phyloP scores from a whole-genome alignment of 129 eudicot genomes.

The Arctium lappa region DNA sequence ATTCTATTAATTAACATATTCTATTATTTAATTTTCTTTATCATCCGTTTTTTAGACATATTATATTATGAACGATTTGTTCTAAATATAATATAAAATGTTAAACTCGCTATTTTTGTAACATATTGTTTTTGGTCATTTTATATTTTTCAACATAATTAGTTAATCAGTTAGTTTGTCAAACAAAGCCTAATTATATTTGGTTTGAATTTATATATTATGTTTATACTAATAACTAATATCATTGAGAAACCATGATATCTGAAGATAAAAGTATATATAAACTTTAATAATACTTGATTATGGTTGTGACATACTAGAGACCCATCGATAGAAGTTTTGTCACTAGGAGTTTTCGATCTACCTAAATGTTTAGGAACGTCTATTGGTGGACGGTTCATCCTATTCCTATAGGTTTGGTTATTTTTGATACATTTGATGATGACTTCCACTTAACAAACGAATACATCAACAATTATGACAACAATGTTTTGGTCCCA shows the following conservation, averaged over 20 bases:
- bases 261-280: neutral
- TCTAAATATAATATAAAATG: too few relatives aligned
- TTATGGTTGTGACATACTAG: neutral
- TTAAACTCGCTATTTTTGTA: too few relatives aligned
- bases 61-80: too few relatives aligned
- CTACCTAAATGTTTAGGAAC: neutral
- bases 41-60: too few relatives aligned
- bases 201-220: neutral
- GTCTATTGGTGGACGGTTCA: neutral
- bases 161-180: too few relatives aligned
- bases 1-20: too few relatives aligned
- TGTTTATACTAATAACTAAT: neutral
- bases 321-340: neutral
- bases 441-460: constrained; percentile 7
- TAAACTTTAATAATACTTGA: neutral
- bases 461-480: neutral
- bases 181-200: neutral
- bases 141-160: too few relatives aligned
- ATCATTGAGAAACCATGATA: neutral
- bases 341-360: neutral
- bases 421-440: neutral
- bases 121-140: too few relatives aligned
- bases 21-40: too few relatives aligned
- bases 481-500: neutral
- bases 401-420: constrained; percentile 5